Conservation (phyloP, 2,329 filamentous ascomycete genomes). For the Colletotrichum eleusines region DNA sequence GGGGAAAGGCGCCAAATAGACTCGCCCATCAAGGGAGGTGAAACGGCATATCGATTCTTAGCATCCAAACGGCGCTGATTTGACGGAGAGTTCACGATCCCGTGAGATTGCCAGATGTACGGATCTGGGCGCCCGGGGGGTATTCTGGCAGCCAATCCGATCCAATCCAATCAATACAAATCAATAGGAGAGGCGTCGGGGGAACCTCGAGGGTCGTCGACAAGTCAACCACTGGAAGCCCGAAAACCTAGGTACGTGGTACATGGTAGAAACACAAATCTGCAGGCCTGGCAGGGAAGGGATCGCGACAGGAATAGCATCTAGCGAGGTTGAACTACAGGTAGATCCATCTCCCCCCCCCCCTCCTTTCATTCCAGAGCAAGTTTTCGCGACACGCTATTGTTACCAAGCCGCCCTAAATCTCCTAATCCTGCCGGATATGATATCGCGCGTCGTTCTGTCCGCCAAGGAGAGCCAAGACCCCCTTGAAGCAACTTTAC, state of each 20-base stretch:
- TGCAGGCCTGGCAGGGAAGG: conserved; percentile 1
- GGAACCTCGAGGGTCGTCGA: not conserved
- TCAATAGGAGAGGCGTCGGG: not conserved
- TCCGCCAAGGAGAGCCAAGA: conserved; percentile 19
- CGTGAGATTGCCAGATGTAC: not conserved
- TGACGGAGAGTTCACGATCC: not conserved
- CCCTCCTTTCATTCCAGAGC: not conserved
- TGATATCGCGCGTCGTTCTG: not conserved
- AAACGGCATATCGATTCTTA: conserved; percentile 29
- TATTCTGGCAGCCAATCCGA: not conserved
- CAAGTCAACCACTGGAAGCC: not conserved
- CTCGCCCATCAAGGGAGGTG: conserved; percentile 17
- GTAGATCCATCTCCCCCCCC: not conserved
- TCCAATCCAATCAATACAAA: too few species aligned
- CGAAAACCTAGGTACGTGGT: not conserved
- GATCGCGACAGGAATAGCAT: conserved; percentile 22
- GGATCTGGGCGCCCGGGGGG: not conserved
- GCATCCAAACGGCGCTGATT: conserved; percentile 6
- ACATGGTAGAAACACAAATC: not conserved
- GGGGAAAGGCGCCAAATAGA: conserved; percentile 15
- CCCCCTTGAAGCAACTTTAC: conserved; percentile 31
- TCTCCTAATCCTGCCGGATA: conserved; percentile 36
- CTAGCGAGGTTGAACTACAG: conserved; percentile 18
- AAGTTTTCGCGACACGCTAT: conserved; percentile 29
- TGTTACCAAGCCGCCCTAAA: conserved; percentile 23